A percentile compares a stretch with the other conserved stretches of the same genome.
Conservation (phyloP, 1,284 basidiomycete genomes). For the Pterulicium gracile region DNA sequence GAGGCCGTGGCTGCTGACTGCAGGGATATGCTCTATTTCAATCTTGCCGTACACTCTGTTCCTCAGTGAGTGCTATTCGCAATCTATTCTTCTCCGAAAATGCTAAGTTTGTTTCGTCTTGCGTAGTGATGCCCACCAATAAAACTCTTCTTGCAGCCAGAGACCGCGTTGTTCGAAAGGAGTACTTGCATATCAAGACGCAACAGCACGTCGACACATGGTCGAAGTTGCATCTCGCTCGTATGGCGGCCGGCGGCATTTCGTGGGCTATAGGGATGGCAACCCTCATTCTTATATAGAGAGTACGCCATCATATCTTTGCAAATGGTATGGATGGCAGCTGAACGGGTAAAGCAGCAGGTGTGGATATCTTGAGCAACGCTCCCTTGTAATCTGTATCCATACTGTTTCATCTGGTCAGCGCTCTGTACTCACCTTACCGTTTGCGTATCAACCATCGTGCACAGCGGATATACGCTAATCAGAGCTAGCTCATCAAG, state of each 20-base stretch:
- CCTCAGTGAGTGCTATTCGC: background rate
- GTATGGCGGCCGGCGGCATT: background rate
- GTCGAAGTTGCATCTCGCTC: background rate
- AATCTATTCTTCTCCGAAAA: too few relatives aligned
- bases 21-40: background rate
- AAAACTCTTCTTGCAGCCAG: background rate
- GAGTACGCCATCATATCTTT: background rate
- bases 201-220: background rate
- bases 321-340: too few relatives aligned
- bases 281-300: background rate
- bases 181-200: too few relatives aligned
- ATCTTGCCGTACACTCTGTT: background rate
- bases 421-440: too few relatives aligned
- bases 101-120: too few relatives aligned
- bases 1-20: slow-evolving; percentile 1
- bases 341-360: too few relatives aligned
- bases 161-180: background rate
- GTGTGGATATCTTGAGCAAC: too few relatives aligned
- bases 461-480: too few relatives aligned
- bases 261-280: background rate
- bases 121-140: background rate
- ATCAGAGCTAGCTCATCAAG: too few relatives aligned
- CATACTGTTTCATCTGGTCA: too few relatives aligned
- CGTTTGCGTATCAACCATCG: too few relatives aligned
- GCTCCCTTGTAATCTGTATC: too few relatives aligned